Conservation (phyloP, 148 eudicot genomes). For the Rhododendron ferrugineum region DNA sequence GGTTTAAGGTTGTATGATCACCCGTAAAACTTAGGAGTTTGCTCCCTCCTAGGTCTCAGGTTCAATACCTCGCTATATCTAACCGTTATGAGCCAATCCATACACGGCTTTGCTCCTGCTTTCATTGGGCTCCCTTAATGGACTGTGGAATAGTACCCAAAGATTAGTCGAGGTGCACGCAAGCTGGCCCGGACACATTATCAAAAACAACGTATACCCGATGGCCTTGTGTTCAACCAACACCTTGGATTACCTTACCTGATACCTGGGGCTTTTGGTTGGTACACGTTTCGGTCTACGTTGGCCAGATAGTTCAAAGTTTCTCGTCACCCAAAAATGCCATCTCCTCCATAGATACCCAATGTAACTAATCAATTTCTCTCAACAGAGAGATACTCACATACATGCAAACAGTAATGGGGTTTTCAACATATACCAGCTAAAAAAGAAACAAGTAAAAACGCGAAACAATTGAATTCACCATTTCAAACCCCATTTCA, state of each 20-base stretch:
- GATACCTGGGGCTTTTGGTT: neutral
- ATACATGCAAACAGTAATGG: neutral
- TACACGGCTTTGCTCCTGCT: neutral
- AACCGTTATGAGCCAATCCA: neutral
- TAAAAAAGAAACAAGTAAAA: neutral
- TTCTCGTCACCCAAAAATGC: neutral
- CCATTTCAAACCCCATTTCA: conserved; percentile 5
- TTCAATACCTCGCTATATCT: neutral
- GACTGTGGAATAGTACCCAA: neutral
- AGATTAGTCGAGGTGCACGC: neutral
- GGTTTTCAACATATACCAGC: neutral
- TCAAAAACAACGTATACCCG: neutral
- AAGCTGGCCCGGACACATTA: neutral
- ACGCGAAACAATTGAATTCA: neutral
- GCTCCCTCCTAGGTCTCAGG: neutral
- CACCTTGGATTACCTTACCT: neutral
- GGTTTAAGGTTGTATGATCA: neutral
- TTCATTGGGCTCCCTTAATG: neutral
- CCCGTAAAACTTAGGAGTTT: neutral
- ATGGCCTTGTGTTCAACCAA: neutral
- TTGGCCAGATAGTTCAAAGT: neutral
- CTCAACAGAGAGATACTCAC: neutral
- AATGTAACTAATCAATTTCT: neutral
- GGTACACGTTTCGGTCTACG: neutral
- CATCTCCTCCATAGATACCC: neutral